Evolutionary conservation across 1,139 yeast species (phyloP).

Genomic region (Hyphopichia buzzinii): DNA sequence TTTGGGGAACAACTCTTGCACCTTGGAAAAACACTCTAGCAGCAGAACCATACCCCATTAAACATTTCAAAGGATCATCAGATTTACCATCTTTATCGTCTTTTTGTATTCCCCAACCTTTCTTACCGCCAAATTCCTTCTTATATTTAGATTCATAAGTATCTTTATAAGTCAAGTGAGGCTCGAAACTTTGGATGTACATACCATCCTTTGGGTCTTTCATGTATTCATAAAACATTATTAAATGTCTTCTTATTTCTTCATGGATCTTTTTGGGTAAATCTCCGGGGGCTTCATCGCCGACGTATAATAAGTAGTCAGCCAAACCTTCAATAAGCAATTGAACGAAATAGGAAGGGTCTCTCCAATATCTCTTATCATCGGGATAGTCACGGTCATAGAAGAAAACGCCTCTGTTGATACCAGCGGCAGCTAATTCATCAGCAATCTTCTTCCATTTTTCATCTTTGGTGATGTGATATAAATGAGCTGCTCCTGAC

Average conservation of each 20-base stretch:
- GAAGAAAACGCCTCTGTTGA: constrained; percentile 53
- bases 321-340: constrained; percentile 67
- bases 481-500: constrained; percentile 54
- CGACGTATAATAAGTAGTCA: constrained; percentile 55
- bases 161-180: constrained; percentile 52
- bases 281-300: constrained; percentile 42
- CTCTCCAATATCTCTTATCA: constrained; percentile 63
- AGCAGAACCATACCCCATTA: constrained; percentile 67
- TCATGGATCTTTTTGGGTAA: constrained; percentile 34
- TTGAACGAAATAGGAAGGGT: constrained; percentile 62
- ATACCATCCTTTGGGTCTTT: constrained; percentile 59
- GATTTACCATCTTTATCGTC: constrained; percentile 41
- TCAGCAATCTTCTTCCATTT: constrained; percentile 58
- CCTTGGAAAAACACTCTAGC: constrained; percentile 70
- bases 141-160: constrained; percentile 49
- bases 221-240: constrained; percentile 55
- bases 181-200: constrained; percentile 62
- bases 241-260: constrained; percentile 50
- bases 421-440: constrained; percentile 59
- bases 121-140: constrained; percentile 55
- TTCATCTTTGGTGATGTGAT: constrained; percentile 49
- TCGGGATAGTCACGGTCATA: constrained; percentile 65
- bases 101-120: constrained; percentile 49
- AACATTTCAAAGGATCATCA: constrained; percentile 48
- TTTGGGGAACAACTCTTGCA: constrained; percentile 51